Evolutionary conservation across 2,329 filamentous ascomycete genomes (phyloP).

Genomic region (Colletotrichum sp.): DNA sequence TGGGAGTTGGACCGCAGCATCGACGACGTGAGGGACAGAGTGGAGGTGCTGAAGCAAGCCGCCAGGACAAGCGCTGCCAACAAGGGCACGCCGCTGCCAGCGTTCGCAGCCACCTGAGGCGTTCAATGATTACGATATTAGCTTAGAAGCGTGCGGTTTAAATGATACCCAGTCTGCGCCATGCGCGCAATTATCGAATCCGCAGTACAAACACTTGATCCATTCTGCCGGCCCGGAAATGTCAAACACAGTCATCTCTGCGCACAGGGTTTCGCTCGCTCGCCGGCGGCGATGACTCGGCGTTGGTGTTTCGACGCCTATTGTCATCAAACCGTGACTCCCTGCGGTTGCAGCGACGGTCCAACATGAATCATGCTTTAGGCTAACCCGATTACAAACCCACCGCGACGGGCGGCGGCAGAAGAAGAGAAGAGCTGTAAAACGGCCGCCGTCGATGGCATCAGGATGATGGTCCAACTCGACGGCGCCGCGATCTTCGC

Average conservation of each 20-base stretch:
- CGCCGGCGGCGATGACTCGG: constrained; percentile 17
- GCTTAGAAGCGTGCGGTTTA: neutral
- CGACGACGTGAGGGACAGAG: neutral
- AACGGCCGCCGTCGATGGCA: neutral
- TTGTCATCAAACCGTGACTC: neutral
- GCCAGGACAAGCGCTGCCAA: neutral
- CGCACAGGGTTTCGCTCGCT: constrained; percentile 25
- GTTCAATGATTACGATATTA: neutral
- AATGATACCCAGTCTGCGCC: constrained; percentile 4
- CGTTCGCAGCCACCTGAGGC: neutral
- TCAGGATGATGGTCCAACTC: neutral
- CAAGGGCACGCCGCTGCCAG: neutral
- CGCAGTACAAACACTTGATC: neutral
- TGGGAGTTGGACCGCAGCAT: neutral
- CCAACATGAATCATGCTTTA: neutral
- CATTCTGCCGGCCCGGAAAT: neutral
- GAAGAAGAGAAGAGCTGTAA: neutral
- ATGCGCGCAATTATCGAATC: neutral
- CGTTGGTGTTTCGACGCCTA: neutral
- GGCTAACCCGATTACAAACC: neutral
- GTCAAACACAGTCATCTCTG: neutral
- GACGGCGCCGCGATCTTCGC: neutral
- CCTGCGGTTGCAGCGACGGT: neutral
- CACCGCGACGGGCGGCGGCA: neutral
- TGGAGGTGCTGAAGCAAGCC: neutral